These are phyloP conservation scores for Globisporangium cystogenes DNA, from an alignment of 352 stramenopile species.

Conservation along the genomic window DNA sequence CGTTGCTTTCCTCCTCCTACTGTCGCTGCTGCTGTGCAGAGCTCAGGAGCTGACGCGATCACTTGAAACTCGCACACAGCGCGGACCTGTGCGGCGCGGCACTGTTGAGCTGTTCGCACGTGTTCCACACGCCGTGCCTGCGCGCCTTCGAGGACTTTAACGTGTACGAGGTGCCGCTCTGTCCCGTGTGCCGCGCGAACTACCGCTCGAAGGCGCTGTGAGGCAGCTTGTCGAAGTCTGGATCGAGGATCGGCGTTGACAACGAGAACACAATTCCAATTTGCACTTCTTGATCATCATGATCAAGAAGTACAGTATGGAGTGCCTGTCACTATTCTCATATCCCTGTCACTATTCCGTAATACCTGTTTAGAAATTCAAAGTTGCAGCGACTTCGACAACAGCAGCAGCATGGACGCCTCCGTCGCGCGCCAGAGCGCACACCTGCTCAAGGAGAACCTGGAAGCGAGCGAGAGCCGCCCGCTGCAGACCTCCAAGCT, in stretches of 20 bases:
- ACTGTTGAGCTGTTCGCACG: constrained; percentile 76
- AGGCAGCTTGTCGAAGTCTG: neutral
- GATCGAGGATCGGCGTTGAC: no score
- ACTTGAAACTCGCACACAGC: constrained; percentile 7
- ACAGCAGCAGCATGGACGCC: constrained; percentile 39
- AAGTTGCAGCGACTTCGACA: neutral
- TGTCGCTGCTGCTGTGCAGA: neutral
- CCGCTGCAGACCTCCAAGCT: constrained; percentile 21
- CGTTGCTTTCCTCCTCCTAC: neutral
- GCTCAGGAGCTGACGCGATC: neutral
- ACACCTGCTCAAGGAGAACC: constrained; percentile 71
- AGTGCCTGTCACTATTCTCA: neutral
- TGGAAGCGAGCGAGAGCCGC: constrained; percentile 24
- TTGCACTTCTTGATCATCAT: no score
- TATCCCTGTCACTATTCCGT: neutral
- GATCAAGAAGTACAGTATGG: no score
- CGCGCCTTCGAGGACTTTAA: constrained; percentile 82
- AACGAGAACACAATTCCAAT: no score
- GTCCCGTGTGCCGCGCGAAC: constrained; percentile 59
- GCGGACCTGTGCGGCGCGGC: constrained; percentile 25
- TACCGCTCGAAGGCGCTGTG: constrained; percentile 18
- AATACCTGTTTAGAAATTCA: constrained; percentile 3
- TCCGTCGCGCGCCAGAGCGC: constrained; percentile 19
- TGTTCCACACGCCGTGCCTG: constrained; percentile 71
- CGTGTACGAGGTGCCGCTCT: constrained; percentile 78